Evolutionary conservation across 257 asterid species (phyloP), one percentile per base, ranked within the genome.

Genomic region (Phtheirospermum japonicum): DNA sequence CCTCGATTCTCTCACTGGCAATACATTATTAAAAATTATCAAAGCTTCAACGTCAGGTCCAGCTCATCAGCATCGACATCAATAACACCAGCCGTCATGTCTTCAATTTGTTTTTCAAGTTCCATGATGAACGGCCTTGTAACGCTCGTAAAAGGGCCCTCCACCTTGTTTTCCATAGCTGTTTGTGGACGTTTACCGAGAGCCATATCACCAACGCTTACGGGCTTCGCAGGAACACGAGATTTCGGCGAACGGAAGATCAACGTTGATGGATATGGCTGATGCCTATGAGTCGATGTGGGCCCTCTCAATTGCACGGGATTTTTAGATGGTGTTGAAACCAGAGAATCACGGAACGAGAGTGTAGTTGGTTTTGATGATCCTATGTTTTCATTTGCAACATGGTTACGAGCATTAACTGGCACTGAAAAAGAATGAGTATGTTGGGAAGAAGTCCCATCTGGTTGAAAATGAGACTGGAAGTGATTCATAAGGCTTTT

Each of bases 401-500:
- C n/a, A 46, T 14, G 20, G 7, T 16, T 46, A 46, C 52, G 10
- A 46, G 56, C 13, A 23, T 50, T 9, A 12, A 20, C 13, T 9
- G 56, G 56, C 4, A 6, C 56, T 4, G 14, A 50, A 49, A 19
- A 49, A n/a, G 55, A 49, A 49, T 16, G 11, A 19, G 28, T 18
- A 50, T 18, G 6, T 50, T 50, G 54, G 5, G 26, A 8, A 4
- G 23, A 52, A 2, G 64, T 11, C 16, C 71, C 71, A 19, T 49
- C 57, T 50, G 19, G 63, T 57, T 34, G 40, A 59, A 42, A 28
- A 73, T 62, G 68, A 63, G 60, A 57, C 49, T 50, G 71, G 32
- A 57, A 75, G 63, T 75, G 76, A 16, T 45, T 46, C 31, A 65
- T 9, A n/a, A 75, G 73, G 40, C 31, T 50, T 40, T 18, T 70